These are phyloP conservation scores for Cryptococcus depauperatus DNA, from an alignment of 1,284 basidiomycete species.

Conservation along the genomic window DNA sequence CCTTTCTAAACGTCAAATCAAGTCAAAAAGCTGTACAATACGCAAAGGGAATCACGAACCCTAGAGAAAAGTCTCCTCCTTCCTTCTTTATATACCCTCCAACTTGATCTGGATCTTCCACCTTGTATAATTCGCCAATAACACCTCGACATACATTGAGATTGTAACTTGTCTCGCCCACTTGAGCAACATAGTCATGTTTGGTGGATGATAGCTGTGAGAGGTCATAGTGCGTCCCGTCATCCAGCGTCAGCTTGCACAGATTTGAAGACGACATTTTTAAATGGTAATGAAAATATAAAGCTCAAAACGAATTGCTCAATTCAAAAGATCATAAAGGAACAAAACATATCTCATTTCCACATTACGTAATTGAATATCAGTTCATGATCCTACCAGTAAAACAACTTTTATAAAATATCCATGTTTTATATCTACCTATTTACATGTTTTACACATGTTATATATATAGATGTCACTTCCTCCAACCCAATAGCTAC, in stretches of 20 bases:
- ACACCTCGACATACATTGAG: constrained; percentile 43
- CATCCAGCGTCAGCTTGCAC: constrained; percentile 36
- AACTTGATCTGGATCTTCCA: constrained; percentile 35
- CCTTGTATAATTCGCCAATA: constrained; percentile 37
- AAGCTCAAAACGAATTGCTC: too few species aligned
- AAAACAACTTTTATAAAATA: too few species aligned
- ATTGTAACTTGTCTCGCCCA: constrained; percentile 31
- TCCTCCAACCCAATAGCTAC: too few species aligned
- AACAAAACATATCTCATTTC: too few species aligned
- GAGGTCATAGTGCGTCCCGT: constrained; percentile 43
- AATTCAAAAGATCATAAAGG: too few species aligned
- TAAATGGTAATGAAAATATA: too few species aligned
- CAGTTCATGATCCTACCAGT: too few species aligned
- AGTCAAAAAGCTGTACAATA: background rate
- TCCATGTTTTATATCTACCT: too few species aligned
- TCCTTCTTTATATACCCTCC: constrained; percentile 31
- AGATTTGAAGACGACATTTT: constrained; percentile 9
- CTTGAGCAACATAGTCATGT: constrained; percentile 31
- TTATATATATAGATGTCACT: too few species aligned
- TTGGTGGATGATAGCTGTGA: constrained; percentile 27
- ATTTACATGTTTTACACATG: too few species aligned
- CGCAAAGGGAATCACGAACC: constrained; percentile 19
- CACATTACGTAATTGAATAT: too few species aligned
- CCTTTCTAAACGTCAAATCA: constrained; percentile 9
- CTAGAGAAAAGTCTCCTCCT: constrained; percentile 38